Evolutionary conservation across 2,329 filamentous ascomycete species (phyloP), one percentile per base, ranked within the genome.

Genomic region (Cladosporium sp.): DNA sequence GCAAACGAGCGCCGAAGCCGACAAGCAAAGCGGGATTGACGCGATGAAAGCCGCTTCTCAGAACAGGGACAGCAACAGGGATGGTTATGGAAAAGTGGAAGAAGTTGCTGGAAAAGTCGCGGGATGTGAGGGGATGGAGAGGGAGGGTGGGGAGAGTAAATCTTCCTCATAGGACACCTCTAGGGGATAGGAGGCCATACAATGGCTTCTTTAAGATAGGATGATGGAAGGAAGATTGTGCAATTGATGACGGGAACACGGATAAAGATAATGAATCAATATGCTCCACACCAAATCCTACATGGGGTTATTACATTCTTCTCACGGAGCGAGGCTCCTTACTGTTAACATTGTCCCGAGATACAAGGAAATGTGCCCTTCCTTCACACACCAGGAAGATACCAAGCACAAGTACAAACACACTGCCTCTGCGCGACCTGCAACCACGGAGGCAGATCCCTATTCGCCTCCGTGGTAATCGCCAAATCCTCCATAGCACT

Each of bases 81-180:
- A 78, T 38, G 84, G 84, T 0, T 82, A 77, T 49, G 85, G 85
- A 30, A 80, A 78, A 60, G 73, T 75, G 2, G 85, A 89, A 64
- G 80, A 87, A 71, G 62, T 83, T 42, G 79, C 82, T 0, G 85
- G 85, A 5, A 80, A 79, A 61, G 68, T 78, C 1, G 77, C 80
- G 0, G 84, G 85, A 0, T 88, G 85, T 57, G 80, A 85, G 66
- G 85, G 85, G 0, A 88, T 88, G 85, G 71, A 79, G 66, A 74
- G 76, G 49, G 83, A 86, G 65, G 83, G 83, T 0, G 73, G 70
- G 12, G 74, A 71, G 15, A 83, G 79, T 43, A 63, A 64, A 62
- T 53, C 54, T 50, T 36, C 57, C 45, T 54, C 17, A 47, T n/a
- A 17, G 9, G 22, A 4, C 22, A 9, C 9, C 22, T 27, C 9